Percentiles rank a stretch among this genome's conserved stretches.
phyloP scores from a whole-genome alignment of 257 asterid genomes.

The Solanum lycopersicoides region DNA sequence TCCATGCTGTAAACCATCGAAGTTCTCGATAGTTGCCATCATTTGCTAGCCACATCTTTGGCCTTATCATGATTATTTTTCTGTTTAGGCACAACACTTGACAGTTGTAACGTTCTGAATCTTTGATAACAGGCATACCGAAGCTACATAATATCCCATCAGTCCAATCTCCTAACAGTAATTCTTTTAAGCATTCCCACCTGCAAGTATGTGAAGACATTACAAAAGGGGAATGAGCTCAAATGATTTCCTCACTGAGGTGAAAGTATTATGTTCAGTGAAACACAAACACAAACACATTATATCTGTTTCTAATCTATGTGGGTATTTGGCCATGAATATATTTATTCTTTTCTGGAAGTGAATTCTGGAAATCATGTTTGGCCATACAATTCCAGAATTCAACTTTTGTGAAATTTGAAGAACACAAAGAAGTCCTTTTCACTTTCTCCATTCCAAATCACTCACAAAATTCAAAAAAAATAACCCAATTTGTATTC shows the following conservation, averaged over 20 bases:
- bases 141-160: slow-evolving; percentile 78
- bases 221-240: not conserved
- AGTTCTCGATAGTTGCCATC: slow-evolving; percentile 88
- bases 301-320: not conserved
- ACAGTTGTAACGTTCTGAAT: slow-evolving; percentile 83
- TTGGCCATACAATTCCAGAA: not conserved
- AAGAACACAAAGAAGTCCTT: not conserved
- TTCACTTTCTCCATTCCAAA: not conserved
- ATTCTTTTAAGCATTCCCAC: slow-evolving; percentile 86
- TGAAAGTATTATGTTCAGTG: not conserved
- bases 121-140: slow-evolving; percentile 89
- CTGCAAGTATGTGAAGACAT: slow-evolving; percentile 23
- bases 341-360: no score
- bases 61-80: slow-evolving; percentile 81
- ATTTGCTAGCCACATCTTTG: slow-evolving; percentile 94
- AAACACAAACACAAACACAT: not conserved
- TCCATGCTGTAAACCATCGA: slow-evolving; percentile 97
- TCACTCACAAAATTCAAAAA: not conserved
- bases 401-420: not conserved
- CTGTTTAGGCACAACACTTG: slow-evolving; percentile 78
- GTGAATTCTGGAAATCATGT: not conserved
- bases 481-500: not conserved
- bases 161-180: slow-evolving; percentile 81
- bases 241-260: not conserved
- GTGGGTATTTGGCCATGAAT: not conserved